Base-by-base conservation (phyloP, 768 basidiomycete genomes). In the Tylopilus sp. region DNA sequence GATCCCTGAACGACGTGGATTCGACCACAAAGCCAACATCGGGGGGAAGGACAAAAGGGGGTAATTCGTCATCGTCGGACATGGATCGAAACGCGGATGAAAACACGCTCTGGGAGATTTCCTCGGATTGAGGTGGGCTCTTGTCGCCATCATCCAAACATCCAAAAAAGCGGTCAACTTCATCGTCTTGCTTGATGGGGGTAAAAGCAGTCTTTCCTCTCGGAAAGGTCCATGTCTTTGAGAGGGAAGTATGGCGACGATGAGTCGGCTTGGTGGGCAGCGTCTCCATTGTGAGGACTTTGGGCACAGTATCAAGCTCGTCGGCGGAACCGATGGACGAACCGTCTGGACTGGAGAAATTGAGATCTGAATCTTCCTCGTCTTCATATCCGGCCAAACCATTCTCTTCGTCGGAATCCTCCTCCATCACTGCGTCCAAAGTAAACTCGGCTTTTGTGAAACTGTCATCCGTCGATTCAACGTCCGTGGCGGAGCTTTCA, bases 121-220 rank as follows among this genome's bases (percentile, higher is more conserved):
- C 85, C 42, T 66, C 55, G 62, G 57, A 74, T 71, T 44, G 63
- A 66, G 63, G 73, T 7, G 83, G 82, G 0, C 79, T 74, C 37
- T 78, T 76, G 58, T 80, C 78, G 34, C 82, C 71, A 44, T 81
- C 79, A 42, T 78, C 79, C 56, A 81, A 61, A 51, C 88, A 92
- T 38, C 80, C 84, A 60, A 92, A 92, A 77, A 92, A 92, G 30
- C 76, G 78, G 64, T 92, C 89, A 10, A 87, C 73, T n/a, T 84
- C 79, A 19, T 81, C 76, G 2, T 70, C 56, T 33, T 63, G 56
- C 13, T 59, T 56, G 21, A 53, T 55, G 25, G 48, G 47, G 19
- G 34, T 61, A 61, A n/a, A n/a, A n/a, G 61, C 33, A 24, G 61
- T 29, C 45, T 57, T 63, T 21, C 68, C 74, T 50, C 57, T 73